phyloP scores from a whole-genome alignment of 257 asterid genomes.

The Solanum etuberosum region DNA sequence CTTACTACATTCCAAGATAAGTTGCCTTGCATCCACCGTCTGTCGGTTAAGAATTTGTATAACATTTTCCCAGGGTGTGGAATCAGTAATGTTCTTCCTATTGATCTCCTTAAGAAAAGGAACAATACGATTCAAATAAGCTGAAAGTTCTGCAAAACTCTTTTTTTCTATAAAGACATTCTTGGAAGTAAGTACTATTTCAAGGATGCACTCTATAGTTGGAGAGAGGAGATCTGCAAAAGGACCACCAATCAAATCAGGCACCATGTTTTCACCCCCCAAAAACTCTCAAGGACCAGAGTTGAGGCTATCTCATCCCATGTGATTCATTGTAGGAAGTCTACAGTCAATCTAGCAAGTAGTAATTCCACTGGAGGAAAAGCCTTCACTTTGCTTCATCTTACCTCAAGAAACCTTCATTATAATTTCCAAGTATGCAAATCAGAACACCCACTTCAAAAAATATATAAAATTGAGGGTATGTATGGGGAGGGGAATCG shows the following conservation, averaged over 20 bases:
- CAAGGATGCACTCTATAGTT: conserved; percentile 26
- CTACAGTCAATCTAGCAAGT: background rate
- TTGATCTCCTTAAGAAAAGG: conserved; percentile 39
- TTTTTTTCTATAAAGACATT: conserved; percentile 26
- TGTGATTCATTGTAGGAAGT: background rate
- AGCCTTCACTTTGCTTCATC: background rate
- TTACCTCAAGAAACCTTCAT: background rate
- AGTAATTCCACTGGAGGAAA: background rate
- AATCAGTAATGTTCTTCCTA: conserved; percentile 11
- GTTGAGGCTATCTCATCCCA: background rate
- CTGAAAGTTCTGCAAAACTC: conserved; percentile 35
- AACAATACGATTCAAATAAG: conserved; percentile 26
- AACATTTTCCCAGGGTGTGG: conserved; percentile 18
- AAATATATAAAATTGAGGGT: background rate
- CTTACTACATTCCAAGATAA: conserved; percentile 33
- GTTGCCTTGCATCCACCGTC: conserved; percentile 24
- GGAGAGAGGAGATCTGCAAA: conserved; percentile 15
- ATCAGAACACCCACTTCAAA: background rate
- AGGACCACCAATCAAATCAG: conserved; percentile 16
- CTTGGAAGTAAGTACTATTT: conserved; percentile 17
- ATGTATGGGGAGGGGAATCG: background rate
- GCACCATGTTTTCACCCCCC: conserved; percentile 13
- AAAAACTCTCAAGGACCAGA: background rate
- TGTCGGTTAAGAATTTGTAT: conserved; percentile 27
- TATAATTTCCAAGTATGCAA: background rate